Percentiles rank a stretch among this genome's conserved stretches.
Conservation (phyloP, 495 filamentous ascomycete species). For the Xylaria castorea region DNA sequence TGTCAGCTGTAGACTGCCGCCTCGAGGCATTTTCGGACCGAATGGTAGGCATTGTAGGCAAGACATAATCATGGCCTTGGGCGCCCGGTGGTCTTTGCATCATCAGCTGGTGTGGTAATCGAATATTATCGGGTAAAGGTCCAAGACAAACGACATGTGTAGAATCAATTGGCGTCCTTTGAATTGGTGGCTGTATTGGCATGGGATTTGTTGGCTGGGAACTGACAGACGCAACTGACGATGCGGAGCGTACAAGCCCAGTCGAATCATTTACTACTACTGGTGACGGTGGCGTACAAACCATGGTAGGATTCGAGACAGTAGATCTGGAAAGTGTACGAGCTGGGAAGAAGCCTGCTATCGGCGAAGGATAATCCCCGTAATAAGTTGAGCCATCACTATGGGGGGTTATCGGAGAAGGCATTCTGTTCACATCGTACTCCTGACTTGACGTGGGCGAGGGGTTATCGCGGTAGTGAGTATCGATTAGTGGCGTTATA, state of each 20-base stretch:
- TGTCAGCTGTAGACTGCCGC: conserved; percentile 48
- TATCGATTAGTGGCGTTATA: conserved; percentile 7
- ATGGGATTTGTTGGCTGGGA: conserved; percentile 40
- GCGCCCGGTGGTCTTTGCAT: conserved; percentile 47
- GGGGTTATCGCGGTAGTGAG: conserved; percentile 48
- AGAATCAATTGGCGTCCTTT: conserved; percentile 56
- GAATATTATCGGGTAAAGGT: conserved; percentile 56
- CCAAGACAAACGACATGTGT: conserved; percentile 59
- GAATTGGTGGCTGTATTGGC: conserved; percentile 45
- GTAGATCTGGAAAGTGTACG: conserved; percentile 38
- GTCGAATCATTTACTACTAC: conserved; percentile 42
- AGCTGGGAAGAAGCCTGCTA: conserved; percentile 44
- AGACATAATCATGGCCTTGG: conserved; percentile 37
- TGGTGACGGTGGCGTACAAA: conserved; percentile 47
- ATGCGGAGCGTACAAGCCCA: conserved; percentile 45
- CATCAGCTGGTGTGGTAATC: conserved; percentile 47
- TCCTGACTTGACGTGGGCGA: conserved; percentile 52
- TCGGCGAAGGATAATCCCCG: conserved; percentile 49
- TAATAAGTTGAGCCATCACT: conserved; percentile 48
- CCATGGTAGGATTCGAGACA: conserved; percentile 39
- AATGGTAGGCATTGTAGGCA: conserved; percentile 31
- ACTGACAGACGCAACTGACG: conserved; percentile 39
- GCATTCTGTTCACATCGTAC: conserved; percentile 47
- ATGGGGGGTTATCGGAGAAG: conserved; percentile 54
- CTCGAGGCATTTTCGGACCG: conserved; percentile 18